Base-by-base conservation (phyloP, 768 basidiomycete genomes). In the Pleurotus cornucopiae region DNA sequence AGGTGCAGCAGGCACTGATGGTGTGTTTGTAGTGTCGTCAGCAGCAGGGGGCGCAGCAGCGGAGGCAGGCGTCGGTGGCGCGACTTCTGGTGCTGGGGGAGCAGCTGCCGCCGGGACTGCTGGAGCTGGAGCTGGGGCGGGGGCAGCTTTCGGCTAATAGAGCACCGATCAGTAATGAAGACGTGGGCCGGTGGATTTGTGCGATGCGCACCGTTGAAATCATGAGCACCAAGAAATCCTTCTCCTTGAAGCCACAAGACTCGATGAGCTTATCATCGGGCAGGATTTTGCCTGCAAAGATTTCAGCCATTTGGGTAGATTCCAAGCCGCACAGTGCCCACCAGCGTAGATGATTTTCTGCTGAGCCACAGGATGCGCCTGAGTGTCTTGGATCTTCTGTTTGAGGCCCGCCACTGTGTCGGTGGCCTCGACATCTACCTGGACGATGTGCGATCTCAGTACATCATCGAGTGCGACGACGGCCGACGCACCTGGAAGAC, bases 151-250 rank as follows among this genome's bases (percentile, higher is more conserved):
- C 39, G 82, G 85, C 86, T 88, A 49, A 45, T n/a, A 44, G 9
- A 34, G 37, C 12, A 12, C 54, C 13, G 53, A 43, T 44, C 9
- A 21, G 47, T 20, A 46, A 46, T 9, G 49, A 41, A 37, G 40
- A 54, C 34, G 49, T 47, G 26, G 54, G n/a, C 21, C n/a, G 40
- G 54, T 16, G 49, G 41, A 51, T 12, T 40, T 41, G 18, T 39
- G 37, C 20, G 26, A 53, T 39, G 44, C 75, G 47, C 60, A 95
- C 95, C 85, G 97, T 98, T 49, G 94, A 84, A 34, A 98, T 91
- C 96, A 98, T 99, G 43, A 99, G 84, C n/a, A 99, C 97, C 58
- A 98, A 75, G 75, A 99, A 99, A 70, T 97, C 96, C 76, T 97
- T 98, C 73, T 98, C 96, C 75, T 97, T 95, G 78, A 98, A 91